phyloP scores from a whole-genome alignment of 345 rosid genomes.

The Salix arbutifolia region DNA sequence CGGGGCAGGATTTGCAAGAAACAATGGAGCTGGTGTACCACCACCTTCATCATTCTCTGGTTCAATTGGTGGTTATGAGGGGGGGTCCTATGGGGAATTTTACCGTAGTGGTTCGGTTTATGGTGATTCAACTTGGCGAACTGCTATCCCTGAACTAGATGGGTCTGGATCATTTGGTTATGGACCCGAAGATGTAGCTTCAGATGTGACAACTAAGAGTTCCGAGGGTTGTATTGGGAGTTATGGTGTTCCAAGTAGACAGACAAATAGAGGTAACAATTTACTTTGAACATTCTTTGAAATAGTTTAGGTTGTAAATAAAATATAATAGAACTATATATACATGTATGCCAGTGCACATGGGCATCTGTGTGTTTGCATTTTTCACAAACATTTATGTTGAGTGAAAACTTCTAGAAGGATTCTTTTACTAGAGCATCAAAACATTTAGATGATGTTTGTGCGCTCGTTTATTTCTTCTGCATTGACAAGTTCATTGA shows the following conservation, averaged over 20 bases:
- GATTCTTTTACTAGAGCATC: background rate
- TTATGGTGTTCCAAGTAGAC: conserved; percentile 69
- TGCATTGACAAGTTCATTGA: background rate
- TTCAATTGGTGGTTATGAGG: conserved; percentile 50
- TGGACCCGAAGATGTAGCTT: conserved; percentile 55
- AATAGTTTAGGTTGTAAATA: background rate
- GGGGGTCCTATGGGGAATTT: conserved; percentile 60
- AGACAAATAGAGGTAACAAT: conserved; percentile 72
- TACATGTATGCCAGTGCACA: background rate
- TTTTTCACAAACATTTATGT: background rate
- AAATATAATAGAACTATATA: background rate
- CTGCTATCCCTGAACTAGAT: conserved; percentile 59
- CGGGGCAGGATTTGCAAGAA: conserved; percentile 59
- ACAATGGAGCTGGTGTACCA: conserved; percentile 39
- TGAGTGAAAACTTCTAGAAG: background rate
- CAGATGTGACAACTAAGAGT: conserved; percentile 56
- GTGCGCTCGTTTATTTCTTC: background rate
- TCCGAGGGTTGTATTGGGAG: conserved; percentile 70
- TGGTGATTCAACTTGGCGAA: conserved; percentile 73
- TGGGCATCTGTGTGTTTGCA: background rate
- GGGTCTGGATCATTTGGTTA: conserved; percentile 59
- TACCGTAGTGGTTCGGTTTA: conserved; percentile 60
- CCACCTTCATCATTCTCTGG: conserved; percentile 58
- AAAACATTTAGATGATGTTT: background rate
- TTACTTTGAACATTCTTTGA: conserved; percentile 9